Evolutionary conservation across 169 alveolate genomes (phyloP).

Genomic region (Eimeria brunetti): DNA sequence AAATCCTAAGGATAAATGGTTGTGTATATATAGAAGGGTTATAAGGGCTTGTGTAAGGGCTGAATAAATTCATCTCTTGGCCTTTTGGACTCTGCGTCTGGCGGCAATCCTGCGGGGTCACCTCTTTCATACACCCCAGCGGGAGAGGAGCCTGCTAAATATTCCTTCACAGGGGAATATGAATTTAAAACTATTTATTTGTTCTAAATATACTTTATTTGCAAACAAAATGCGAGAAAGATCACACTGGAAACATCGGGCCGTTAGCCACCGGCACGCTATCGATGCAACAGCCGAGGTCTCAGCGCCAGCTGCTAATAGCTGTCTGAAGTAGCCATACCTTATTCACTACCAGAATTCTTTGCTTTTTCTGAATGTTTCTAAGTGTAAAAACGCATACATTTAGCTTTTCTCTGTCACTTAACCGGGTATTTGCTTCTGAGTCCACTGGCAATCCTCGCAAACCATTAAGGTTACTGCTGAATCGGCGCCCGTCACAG

Average conservation of each 20-base stretch:
- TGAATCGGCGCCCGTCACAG: not conserved
- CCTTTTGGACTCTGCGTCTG: not conserved
- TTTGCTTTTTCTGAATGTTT: not conserved
- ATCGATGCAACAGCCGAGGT: not conserved
- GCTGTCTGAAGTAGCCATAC: not conserved
- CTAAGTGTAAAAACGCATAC: not conserved
- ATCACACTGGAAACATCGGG: not conserved
- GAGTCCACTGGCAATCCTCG: not conserved
- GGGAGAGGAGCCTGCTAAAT: not conserved
- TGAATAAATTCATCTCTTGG: not conserved
- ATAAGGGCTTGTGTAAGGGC: no score
- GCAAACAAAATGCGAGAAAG: not conserved
- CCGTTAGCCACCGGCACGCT: not conserved
- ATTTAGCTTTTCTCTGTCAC: not conserved
- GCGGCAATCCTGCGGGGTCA: not conserved
- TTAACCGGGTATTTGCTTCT: not conserved
- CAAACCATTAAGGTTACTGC: not conserved
- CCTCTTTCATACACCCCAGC: not conserved
- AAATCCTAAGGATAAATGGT: not conserved
- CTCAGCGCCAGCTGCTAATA: not conserved
- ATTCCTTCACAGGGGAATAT: not conserved
- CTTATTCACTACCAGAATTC: not conserved
- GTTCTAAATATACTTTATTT: not conserved
- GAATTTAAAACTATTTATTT: not conserved
- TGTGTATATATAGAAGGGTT: no score